Base-by-base conservation (phyloP, 192 early-diverging fungal species). In the Mortierella claussenii region DNA sequence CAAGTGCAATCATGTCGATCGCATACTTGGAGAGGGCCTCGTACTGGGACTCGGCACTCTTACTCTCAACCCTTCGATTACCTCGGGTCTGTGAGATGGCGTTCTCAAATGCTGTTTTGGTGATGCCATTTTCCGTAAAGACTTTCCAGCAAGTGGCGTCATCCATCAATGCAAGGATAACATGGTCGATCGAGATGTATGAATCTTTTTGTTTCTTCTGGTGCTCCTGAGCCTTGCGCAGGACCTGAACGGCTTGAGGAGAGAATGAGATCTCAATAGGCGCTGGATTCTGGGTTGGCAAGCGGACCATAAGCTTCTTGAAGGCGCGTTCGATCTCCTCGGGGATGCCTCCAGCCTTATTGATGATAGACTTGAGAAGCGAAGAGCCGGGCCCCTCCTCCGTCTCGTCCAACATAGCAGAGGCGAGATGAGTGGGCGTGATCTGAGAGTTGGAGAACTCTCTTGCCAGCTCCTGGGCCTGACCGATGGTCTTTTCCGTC, bases 21-120 rank as follows among this genome's bases (percentile, higher is more conserved):
- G 95, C 94, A 79, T 99, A 99, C 79, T 99, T 99, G 62, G 82
- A 88, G 17, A 99, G 87, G 21, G 96, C 95, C 36, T 98, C 96
- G 71, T 94, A 97, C 36, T 86, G 90, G 6, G 89, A 88, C 63
- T 99, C 97, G 33, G 93, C 94, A 51, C 84, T 90, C 74, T 91
- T 90, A 32, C 87, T 87, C 63, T 97, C 94, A 31, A 98, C 95
- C n/a, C 87, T 86, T 18, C 87, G 85, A 65, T 85, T 92, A 11
- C 97, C 97, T 24, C 96, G 85, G 23, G 92, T 79, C 79, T 92
- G 86, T 31, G 81, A 80, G 28, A 98, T 85, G 17, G 92, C 90
- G 23, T 86, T 83, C 79, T 95, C 90, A 18, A 99, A 56, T 1
- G 90, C 75, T 47, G 91, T 89, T 60, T 83, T 88, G 26, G 83